These are phyloP conservation scores for Myrmaecium sp. DNA, from an alignment of 2,329 filamentous ascomycete species.

Conservation along the genomic window DNA sequence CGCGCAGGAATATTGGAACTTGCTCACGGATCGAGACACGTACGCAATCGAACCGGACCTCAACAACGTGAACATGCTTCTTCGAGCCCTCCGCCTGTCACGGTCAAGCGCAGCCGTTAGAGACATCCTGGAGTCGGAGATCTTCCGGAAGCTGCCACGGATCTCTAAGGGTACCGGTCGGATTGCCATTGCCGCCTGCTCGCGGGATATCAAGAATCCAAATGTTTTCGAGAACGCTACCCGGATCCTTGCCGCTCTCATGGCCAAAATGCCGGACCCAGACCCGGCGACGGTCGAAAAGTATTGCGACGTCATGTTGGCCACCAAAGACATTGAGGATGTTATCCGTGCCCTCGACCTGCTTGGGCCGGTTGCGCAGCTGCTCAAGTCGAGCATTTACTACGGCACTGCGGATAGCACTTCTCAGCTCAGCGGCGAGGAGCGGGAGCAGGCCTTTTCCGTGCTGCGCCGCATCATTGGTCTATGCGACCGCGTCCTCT, in stretches of 20 bases:
- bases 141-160: conserved; percentile 14
- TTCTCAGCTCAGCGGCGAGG: conserved; percentile 7
- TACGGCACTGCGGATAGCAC: conserved; percentile 7
- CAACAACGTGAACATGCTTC: conserved; percentile 51
- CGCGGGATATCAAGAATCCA: conserved; percentile 60
- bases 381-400: too few relatives aligned
- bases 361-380: too few relatives aligned
- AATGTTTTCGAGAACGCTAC: conserved; percentile 49
- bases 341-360: too few relatives aligned
- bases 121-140: conserved; percentile 24
- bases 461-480: conserved; percentile 13
- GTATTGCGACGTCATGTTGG: too few relatives aligned
- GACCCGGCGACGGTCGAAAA: conserved; percentile 14
- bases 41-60: conserved; percentile 53
- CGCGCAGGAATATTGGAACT: conserved; percentile 64
- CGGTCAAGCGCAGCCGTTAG: conserved; percentile 48
- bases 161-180: conserved; percentile 40
- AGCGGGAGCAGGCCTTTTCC: conserved; percentile 12
- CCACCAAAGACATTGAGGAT: too few relatives aligned
- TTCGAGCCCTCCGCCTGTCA: conserved; percentile 48
- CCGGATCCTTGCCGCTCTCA: conserved; percentile 38
- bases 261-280: conserved; percentile 11
- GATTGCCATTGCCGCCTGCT: conserved; percentile 57
- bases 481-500: conserved; percentile 15
- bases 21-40: conserved; percentile 39